Evolutionary conservation across 768 basidiomycete genomes (phyloP).

Genomic region (Tricholomella constricta): DNA sequence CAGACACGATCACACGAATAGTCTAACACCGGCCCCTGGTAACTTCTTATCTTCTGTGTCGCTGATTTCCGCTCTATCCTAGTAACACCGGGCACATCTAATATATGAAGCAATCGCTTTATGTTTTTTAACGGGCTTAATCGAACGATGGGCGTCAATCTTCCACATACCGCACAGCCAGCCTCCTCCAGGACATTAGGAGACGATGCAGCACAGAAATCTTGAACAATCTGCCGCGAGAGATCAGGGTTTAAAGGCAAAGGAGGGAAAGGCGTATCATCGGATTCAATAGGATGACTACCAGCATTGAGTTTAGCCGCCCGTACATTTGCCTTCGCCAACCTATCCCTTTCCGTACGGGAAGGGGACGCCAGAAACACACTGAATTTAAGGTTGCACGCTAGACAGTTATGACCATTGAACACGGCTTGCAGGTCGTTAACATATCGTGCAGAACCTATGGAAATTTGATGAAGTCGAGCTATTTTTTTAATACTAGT

Average conservation of each 20-base stretch:
- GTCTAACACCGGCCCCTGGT: conserved; percentile 22
- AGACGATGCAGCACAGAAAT: conserved; percentile 3
- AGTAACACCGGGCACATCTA: not conserved
- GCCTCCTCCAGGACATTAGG: conserved; percentile 20
- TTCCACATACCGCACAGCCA: conserved; percentile 27
- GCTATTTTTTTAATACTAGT: not conserved
- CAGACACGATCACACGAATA: conserved; percentile 19
- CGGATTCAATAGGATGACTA: not conserved
- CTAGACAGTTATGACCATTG: not conserved
- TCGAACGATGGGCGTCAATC: not conserved
- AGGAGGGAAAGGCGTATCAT: not conserved
- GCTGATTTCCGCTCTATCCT: not conserved
- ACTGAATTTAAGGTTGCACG: not conserved
- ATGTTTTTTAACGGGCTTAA: conserved; percentile 4
- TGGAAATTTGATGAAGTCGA: not conserved
- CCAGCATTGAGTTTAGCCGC: not conserved
- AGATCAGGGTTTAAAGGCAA: not conserved
- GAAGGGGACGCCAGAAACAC: not conserved
- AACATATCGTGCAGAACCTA: not conserved
- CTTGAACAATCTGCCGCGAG: not conserved
- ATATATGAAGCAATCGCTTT: conserved; percentile 1
- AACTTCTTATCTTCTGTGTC: not conserved
- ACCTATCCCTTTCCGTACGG: not conserved
- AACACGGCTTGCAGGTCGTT: not conserved
- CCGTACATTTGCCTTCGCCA: not conserved